Evolutionary conservation across 768 basidiomycete genomes (phyloP).

Genomic region (Amyloporia xantha): DNA sequence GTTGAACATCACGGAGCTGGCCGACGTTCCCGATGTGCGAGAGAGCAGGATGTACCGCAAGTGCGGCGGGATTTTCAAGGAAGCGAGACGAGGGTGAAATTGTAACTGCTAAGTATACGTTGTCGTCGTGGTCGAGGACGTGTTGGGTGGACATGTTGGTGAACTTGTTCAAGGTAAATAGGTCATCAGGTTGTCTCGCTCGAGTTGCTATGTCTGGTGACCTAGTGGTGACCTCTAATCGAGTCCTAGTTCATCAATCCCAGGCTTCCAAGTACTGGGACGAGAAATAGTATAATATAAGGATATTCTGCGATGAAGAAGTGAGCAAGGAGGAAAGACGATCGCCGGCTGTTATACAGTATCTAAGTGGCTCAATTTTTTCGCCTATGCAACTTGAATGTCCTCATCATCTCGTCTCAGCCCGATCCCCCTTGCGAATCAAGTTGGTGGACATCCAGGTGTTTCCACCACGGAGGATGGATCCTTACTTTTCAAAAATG

Average conservation of each 20-base stretch:
- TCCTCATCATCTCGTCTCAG: neutral
- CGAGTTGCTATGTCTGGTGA: neutral
- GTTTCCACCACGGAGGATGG: conserved; percentile 67
- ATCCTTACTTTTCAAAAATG: conserved; percentile 77
- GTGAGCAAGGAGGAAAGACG: no score
- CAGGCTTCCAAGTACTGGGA: no score
- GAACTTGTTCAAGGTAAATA: neutral
- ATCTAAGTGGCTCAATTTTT: no score
- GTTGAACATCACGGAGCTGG: conserved; percentile 35
- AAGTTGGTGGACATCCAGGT: conserved; percentile 80
- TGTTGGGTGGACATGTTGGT: conserved; percentile 20
- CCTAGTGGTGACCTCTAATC: neutral
- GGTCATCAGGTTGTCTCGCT: neutral
- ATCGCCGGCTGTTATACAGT: no score
- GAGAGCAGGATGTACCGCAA: conserved; percentile 31
- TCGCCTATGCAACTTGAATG: no score
- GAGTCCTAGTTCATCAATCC: no score
- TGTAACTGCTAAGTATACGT: conserved; percentile 40
- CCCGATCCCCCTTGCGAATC: conserved; percentile 36
- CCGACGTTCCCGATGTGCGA: conserved; percentile 37
- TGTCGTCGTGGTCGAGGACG: conserved; percentile 30
- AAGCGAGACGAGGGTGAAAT: conserved; percentile 30
- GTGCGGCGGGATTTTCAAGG: conserved; percentile 24
- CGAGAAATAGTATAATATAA: no score
- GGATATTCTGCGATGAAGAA: no score